Evolutionary conservation across 345 rosid genomes (phyloP).

Genomic region (Eucalyptus cloeziana): DNA sequence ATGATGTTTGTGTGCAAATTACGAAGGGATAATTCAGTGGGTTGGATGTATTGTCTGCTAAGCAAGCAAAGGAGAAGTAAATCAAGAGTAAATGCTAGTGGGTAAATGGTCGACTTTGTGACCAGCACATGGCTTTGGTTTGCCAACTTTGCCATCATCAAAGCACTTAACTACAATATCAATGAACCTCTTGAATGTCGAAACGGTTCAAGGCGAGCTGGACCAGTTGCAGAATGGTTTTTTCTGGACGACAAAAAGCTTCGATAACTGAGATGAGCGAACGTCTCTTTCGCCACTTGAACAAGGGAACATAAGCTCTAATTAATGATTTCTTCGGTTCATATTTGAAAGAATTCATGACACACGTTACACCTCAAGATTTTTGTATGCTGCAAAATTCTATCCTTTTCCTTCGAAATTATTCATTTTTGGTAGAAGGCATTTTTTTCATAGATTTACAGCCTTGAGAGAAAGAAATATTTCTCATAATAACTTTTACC

Average conservation of each 20-base stretch:
- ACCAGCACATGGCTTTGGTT: not conserved
- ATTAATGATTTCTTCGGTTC: not conserved
- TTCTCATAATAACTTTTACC: not conserved
- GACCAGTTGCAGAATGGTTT: not conserved
- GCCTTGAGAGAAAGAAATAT: not conserved
- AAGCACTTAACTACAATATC: not conserved
- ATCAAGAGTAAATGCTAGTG: not conserved
- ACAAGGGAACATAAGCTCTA: not conserved
- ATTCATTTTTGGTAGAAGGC: not conserved
- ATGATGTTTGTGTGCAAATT: not conserved
- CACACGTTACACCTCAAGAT: not conserved
- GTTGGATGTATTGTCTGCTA: not conserved
- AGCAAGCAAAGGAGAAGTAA: not conserved
- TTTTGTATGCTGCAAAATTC: not conserved
- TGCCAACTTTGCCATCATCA: not conserved
- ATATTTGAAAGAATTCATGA: not conserved
- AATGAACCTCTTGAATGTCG: not conserved
- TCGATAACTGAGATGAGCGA: not conserved
- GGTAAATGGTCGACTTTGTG: not conserved
- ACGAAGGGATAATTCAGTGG: not conserved
- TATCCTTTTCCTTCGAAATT: not conserved
- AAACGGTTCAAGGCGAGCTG: not conserved
- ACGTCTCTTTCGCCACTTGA: not conserved
- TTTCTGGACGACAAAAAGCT: not conserved
- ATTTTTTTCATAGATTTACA: not conserved